A percentile compares a stretch with the other conserved stretches of the same genome.
Conservation (phyloP, 805 yeast species). For the Phaffomyces antillensis region DNA sequence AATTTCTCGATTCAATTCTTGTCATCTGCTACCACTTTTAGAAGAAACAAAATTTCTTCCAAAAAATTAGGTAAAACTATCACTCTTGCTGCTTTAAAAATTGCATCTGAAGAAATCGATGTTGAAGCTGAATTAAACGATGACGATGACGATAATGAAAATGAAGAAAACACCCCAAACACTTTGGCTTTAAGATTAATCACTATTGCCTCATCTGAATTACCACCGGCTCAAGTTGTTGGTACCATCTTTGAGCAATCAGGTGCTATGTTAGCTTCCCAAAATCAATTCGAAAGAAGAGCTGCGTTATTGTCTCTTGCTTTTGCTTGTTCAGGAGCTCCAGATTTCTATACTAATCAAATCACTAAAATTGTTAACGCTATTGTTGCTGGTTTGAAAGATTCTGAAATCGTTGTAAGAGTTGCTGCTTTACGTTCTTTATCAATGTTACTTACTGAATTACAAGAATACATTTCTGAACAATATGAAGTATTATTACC, state of each 20-base stretch:
- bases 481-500: constrained; percentile 81
- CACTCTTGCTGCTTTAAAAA: constrained; percentile 62
- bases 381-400: constrained; percentile 70
- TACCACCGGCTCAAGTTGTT: constrained; percentile 91
- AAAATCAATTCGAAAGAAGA: constrained; percentile 74
- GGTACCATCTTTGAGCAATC: constrained; percentile 66
- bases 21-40: constrained; percentile 68
- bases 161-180: constrained; percentile 80
- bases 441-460: constrained; percentile 69
- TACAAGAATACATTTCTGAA: constrained; percentile 79
- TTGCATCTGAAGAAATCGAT: constrained; percentile 79
- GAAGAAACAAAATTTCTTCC: constrained; percentile 72
- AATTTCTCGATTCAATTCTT: constrained; percentile 79
- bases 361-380: constrained; percentile 66
- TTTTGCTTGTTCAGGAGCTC: constrained; percentile 85
- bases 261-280: constrained; percentile 48
- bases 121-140: constrained; percentile 66
- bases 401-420: constrained; percentile 65
- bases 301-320: constrained; percentile 81
- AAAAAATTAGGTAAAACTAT: constrained; percentile 81
- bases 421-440: constrained; percentile 82
- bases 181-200: constrained; percentile 74
- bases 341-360: constrained; percentile 80
- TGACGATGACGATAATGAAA: constrained; percentile 87
- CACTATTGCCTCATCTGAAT: constrained; percentile 68